Conservation (phyloP, 441 rosid genomes). For the Arabidopsis lyrata region DNA sequence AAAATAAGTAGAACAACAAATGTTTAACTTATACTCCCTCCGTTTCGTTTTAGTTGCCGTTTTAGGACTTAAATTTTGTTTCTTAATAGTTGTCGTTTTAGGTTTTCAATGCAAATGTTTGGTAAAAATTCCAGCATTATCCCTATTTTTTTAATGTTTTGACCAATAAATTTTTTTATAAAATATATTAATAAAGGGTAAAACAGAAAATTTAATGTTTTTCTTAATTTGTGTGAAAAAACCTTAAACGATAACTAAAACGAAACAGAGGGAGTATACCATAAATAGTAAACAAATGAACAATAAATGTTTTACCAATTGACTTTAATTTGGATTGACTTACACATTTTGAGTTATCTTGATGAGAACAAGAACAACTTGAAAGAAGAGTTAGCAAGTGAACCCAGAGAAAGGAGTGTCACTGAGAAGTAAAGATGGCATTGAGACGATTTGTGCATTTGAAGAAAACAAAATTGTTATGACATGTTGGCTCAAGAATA, state of each 20-base stretch:
- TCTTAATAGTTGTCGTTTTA: no score
- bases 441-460: constrained; percentile 7
- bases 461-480: background rate
- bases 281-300: background rate
- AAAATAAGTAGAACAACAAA: background rate
- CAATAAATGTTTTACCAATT: background rate
- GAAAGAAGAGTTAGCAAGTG: constrained; percentile 8
- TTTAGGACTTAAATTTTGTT: no score
- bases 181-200: no score
- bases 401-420: constrained; percentile 6
- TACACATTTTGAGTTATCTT: constrained; percentile 24
- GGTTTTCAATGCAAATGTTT: no score
- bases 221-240: no score
- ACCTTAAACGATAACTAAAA: no score
- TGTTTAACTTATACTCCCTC: background rate
- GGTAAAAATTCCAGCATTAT: no score
- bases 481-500: constrained; percentile 27
- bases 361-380: constrained; percentile 12
- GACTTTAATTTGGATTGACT: constrained; percentile 21
- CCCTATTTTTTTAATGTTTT: no score
- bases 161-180: no score
- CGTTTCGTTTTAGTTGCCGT: no score
- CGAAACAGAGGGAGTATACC: no score
- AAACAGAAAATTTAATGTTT: no score
- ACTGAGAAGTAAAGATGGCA: constrained; percentile 21